Evolutionary conservation across 371 early-diverging fungal genomes (phyloP), one percentile per base, ranked within the genome.

Genomic region (Dinochytrium kinnereticum): DNA sequence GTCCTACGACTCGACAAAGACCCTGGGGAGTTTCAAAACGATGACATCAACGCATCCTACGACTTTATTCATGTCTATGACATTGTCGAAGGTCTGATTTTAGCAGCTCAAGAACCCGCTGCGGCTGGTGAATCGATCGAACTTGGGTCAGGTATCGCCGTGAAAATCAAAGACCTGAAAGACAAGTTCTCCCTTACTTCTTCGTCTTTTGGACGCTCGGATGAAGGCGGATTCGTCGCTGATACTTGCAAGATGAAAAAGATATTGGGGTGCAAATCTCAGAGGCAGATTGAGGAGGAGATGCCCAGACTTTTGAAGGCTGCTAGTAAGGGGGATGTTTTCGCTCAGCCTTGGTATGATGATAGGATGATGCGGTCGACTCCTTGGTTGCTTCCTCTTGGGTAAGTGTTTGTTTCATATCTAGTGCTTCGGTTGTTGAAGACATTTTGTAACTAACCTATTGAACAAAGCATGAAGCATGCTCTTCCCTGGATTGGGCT

Each of bases 161-260:
- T 30, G 5, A 5, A 10, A 10, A 5, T 57, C 24, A 57, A 5
- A 10, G 57, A 57, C 5, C 26, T 30, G 5, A 26, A 7, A 44
- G 10, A 26, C 57, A 57, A 57, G 10, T 57, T 57, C 10, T 5
- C 26, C 26, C 24, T n/a, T 5, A 57, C 57, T 15, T 10, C 26
- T 26, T 26, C 57, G 13, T 57, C 57, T 26, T 5, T 44, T 44
- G 7, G 7, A 7, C 26, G 26, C 57, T n/a, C n/a, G 5, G 57
- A 26, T 57, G 57, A 30, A 24, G 26, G 13, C 26, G 57, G 57
- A 57, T n/a, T 30, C 24, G 24, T 57, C 10, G 57, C 57, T 10
- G 31, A 57, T 30, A 57, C 57, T n/a, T 57, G 57, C 24, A 57
- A 57, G 57, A 57, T 57, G 57, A 57, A 57, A 26, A 24, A n/a